phyloP scores from a whole-genome alignment of 192 early-diverging fungal genomes.

The Coemansia sp. region DNA sequence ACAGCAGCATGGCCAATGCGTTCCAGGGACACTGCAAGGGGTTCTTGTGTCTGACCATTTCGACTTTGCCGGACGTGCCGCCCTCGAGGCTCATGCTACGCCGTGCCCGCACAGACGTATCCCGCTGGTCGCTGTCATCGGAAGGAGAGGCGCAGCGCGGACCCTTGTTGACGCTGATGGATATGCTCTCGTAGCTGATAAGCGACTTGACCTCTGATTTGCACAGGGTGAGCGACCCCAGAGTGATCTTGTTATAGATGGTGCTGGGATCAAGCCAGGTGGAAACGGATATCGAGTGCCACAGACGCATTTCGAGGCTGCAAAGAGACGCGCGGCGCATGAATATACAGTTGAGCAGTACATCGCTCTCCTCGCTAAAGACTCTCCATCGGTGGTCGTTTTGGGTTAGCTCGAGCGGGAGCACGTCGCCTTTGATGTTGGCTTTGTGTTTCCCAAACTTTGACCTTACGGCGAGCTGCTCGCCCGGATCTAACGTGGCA shows the following conservation, averaged over 20 bases:
- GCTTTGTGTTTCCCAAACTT: constrained; percentile 6
- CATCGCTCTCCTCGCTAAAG: constrained; percentile 24
- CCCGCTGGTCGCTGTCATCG: not conserved
- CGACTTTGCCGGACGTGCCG: not conserved
- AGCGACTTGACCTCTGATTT: not conserved
- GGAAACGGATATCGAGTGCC: constrained; percentile 29
- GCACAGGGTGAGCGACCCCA: constrained; percentile 32
- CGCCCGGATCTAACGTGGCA: not conserved
- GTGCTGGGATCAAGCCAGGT: constrained; percentile 35
- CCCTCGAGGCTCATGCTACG: not conserved
- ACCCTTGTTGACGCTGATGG: not conserved
- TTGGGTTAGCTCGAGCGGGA: not conserved
- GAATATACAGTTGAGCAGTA: constrained; percentile 30
- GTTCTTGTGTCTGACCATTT: constrained; percentile 24
- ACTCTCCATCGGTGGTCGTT: constrained; percentile 25
- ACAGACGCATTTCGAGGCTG: constrained; percentile 45
- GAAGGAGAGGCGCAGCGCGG: not conserved
- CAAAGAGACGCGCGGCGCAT: constrained; percentile 39
- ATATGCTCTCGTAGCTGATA: constrained; percentile 2
- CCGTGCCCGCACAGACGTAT: not conserved
- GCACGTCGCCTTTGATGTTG: not conserved
- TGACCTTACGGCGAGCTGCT: constrained; percentile 3
- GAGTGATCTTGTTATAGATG: constrained; percentile 21
- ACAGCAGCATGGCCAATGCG: constrained; percentile 35
- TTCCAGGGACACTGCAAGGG: constrained; percentile 47